Evolutionary conservation across 768 basidiomycete species (phyloP), one percentile per base, ranked within the genome.

Genomic region (Rhodotorula diobovata): DNA sequence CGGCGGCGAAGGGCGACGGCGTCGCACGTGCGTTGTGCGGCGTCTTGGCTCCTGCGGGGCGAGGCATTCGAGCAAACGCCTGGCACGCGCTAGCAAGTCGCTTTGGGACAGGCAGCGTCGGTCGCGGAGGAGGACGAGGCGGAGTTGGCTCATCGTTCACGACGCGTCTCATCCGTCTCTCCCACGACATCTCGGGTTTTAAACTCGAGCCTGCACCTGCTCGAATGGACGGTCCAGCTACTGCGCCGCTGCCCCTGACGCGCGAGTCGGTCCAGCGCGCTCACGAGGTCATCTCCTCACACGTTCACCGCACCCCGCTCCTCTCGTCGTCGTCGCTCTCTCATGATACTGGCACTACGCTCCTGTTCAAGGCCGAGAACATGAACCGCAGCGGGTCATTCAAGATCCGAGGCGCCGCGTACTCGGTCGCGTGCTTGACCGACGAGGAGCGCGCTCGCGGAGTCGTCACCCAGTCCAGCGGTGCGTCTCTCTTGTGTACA

Each of bases 331-430:
- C 25, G 12, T 39, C 48, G 8, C 37, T 63, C 37, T n/a, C 32
- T 7, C 15, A 28, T 20, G 37, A 25, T 4, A 43, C 61, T 0
- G 48, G 48, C 7, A 51, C 61, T 67, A 45, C 67, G 71, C 32
- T 79, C 10, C 72, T 70, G 32, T 78, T 78, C 67, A 79, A 79
- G 57, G 77, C 76, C 57, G 78, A 79, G 68, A 77, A 77, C 63
- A 54, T 63, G 9, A 76, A 79, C 54, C 51, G 71, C 18, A 77
- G 78, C 50, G 78, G 78, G 8, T 76, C 76, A 16, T 79, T 79
- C 71, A 79, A 79, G 61, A 74, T 75, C 20, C 61, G 78, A 32
- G 78, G 77, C 37, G 78, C 77, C 9, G 72, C 71, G 37, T 76
- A 76, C 70, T 73, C 76, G 45, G 55, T 79, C 25, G 64, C 57